Base-by-base conservation (phyloP, 169 alveolate genomes). In the Plasmodium ovale region DNA sequence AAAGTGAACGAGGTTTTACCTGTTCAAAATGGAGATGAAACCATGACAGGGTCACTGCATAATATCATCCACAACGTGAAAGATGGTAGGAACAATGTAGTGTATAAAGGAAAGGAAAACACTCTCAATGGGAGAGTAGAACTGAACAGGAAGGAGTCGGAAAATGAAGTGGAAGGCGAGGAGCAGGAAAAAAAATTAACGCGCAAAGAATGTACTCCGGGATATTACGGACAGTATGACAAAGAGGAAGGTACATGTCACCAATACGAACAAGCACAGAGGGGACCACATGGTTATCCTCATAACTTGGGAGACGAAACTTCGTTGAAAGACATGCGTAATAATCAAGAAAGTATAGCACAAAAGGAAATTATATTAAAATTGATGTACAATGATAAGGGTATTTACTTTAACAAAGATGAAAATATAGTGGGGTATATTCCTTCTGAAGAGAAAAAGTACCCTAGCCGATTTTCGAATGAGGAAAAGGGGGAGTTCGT, bases 281-380 rank as follows among this genome's bases (percentile, higher is more conserved):
- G n/a, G n/a, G n/a, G n/a, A n/a, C n/a, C n/a, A n/a, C n/a, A n/a
- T n/a, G n/a, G n/a, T n/a, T n/a, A n/a, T n/a, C n/a, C n/a, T n/a
- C n/a, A n/a, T n/a, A n/a, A n/a, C n/a, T n/a, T n/a, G n/a, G n/a
- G n/a, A n/a, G n/a, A n/a, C n/a, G n/a, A n/a, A n/a, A n/a, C n/a
- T n/a, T n/a, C n/a, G n/a, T n/a, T n/a, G n/a, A n/a, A n/a, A n/a
- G n/a, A n/a, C n/a, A n/a, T n/a, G n/a, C n/a, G n/a, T n/a, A n/a
- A n/a, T n/a, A n/a, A n/a, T n/a, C n/a, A n/a, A n/a, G n/a, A n/a
- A n/a, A n/a, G n/a, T n/a, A n/a, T n/a, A n/a, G n/a, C 16, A 14
- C 74, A 79, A 44, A 79, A 59, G 42, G 89, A 79, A 31, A 79
- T 79, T 2, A 53, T 79, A 79, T 51, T 79, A 65, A 79, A 79